phyloP scores from a whole-genome alignment of 2,329 filamentous ascomycete species.

The Stachybotrys chlorohalonatus region DNA sequence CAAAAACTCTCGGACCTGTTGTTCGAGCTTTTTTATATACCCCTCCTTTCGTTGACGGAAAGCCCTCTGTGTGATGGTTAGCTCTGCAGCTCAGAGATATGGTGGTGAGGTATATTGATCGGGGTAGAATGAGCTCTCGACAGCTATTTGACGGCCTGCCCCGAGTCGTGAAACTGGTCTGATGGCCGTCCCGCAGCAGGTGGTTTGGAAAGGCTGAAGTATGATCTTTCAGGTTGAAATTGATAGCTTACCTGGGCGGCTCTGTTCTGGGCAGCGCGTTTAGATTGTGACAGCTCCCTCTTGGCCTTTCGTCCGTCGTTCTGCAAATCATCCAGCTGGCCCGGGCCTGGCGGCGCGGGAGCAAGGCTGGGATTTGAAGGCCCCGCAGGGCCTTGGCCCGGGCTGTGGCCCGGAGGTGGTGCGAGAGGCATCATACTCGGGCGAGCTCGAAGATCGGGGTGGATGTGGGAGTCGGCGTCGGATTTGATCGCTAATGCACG shows the following conservation, averaged over 20 bases:
- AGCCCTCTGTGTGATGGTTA: slow-evolving; percentile 56
- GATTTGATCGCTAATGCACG: slow-evolving; percentile 23
- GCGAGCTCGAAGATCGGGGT: slow-evolving; percentile 35
- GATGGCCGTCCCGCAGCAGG: no score
- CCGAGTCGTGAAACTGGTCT: no score
- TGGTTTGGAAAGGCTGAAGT: no score
- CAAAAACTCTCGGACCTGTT: slow-evolving; percentile 76
- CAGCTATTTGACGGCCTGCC: no score
- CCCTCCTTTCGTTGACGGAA: slow-evolving; percentile 97
- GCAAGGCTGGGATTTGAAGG: slow-evolving; percentile 17
- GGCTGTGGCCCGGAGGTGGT: slow-evolving; percentile 21
- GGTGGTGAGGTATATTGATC: not conserved
- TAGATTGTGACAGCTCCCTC: slow-evolving; percentile 87
- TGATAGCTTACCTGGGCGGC: slow-evolving; percentile 76
- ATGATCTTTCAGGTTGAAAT: not conserved
- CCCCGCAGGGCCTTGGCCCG: slow-evolving; percentile 15
- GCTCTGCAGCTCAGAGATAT: slow-evolving; percentile 1
- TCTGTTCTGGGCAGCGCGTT: slow-evolving; percentile 91
- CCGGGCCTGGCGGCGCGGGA: slow-evolving; percentile 19
- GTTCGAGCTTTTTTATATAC: slow-evolving; percentile 95
- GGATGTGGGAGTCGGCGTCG: slow-evolving; percentile 36
- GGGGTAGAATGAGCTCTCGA: no score
- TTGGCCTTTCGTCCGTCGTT: slow-evolving; percentile 67
- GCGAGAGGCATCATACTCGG: slow-evolving; percentile 28
- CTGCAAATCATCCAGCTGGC: slow-evolving; percentile 12